These are phyloP conservation scores for Poa annua DNA, from an alignment of 176 grass and related monocot species.

Conservation along the genomic window DNA sequence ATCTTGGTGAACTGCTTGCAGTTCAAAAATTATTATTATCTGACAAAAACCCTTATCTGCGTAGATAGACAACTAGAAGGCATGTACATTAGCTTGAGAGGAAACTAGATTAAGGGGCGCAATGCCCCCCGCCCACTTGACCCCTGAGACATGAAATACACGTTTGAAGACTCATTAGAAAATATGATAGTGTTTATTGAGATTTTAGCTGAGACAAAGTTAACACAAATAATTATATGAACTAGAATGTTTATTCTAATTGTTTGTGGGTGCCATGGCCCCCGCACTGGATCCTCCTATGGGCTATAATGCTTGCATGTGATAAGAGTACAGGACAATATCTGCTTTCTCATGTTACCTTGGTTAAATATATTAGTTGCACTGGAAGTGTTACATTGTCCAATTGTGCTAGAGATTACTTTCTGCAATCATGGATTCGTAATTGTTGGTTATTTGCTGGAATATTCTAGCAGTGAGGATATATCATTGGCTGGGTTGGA, in stretches of 20 bases:
- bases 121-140: no score
- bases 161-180: not conserved
- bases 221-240: not conserved
- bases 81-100: not conserved
- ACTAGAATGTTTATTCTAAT: not conserved
- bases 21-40: no score
- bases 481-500: constrained; percentile 65
- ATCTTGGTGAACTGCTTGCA: not conserved
- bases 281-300: not conserved
- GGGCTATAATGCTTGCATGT: not conserved
- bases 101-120: no score
- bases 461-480: constrained; percentile 57
- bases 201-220: not conserved
- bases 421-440: constrained; percentile 11
- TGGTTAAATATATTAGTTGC: not conserved
- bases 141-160: no score
- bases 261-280: not conserved
- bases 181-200: not conserved
- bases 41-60: not conserved
- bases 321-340: not conserved
- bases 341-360: not conserved
- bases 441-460: constrained; percentile 18
- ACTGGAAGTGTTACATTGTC: not conserved
- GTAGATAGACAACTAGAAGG: not conserved
- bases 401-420: not conserved